phyloP scores from a whole-genome alignment of 176 grass and related monocot species.

The Aegilops longissima region DNA sequence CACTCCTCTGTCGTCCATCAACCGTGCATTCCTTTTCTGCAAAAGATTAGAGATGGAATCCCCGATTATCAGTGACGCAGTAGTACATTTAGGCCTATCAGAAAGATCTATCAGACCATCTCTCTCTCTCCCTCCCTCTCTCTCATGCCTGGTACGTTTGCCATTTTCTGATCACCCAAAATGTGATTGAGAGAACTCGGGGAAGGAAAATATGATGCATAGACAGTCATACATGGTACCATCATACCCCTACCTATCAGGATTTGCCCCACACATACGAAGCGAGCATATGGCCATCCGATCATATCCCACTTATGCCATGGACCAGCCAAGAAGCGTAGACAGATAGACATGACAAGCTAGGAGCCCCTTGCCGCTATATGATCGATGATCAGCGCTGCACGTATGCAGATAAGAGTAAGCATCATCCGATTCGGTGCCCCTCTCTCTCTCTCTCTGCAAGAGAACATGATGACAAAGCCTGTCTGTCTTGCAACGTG shows the following conservation, averaged over 20 bases:
- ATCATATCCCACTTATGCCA: background rate
- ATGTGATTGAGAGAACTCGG: background rate
- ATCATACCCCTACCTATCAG: background rate
- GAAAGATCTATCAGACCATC: constrained; percentile 19
- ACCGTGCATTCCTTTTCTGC: background rate
- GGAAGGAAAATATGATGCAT: background rate
- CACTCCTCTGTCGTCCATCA: background rate
- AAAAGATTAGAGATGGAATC: background rate
- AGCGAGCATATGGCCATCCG: background rate
- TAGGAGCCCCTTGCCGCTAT: background rate
- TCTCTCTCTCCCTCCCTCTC: background rate
- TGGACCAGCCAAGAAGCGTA: background rate
- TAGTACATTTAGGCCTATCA: background rate
- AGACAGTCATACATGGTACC: background rate
- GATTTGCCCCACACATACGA: background rate
- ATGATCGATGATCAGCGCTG: constrained; percentile 6
- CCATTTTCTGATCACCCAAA: constrained; percentile 14
- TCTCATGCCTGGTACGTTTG: background rate
- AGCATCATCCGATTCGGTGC: background rate
- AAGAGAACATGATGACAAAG: background rate
- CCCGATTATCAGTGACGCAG: background rate
- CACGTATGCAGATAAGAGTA: constrained; percentile 17
- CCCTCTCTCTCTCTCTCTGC: background rate
- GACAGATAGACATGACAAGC: background rate
- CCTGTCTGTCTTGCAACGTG: background rate